Conservation (phyloP, 805 yeast genomes). For the Hanseniaspora taiwanica region DNA sequence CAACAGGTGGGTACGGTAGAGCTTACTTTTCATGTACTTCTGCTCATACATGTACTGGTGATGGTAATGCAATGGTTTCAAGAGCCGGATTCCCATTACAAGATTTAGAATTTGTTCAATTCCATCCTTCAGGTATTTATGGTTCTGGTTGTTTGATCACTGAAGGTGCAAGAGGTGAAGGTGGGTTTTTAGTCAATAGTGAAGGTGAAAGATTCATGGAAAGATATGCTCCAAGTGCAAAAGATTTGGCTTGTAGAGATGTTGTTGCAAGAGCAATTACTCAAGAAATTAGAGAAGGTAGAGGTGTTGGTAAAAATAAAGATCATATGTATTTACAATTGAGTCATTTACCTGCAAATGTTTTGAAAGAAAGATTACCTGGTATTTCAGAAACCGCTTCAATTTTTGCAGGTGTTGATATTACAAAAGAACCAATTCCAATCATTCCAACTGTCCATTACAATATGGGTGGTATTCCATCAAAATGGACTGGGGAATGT, state of each 20-base stretch:
- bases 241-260: slow-evolving; percentile 96
- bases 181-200: slow-evolving; percentile 90
- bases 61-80: slow-evolving; percentile 95
- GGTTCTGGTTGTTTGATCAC: slow-evolving; percentile 98
- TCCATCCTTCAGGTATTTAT: slow-evolving; percentile 99
- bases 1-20: slow-evolving; percentile 98
- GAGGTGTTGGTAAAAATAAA: slow-evolving; percentile 95
- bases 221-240: slow-evolving; percentile 97
- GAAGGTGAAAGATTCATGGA: slow-evolving; percentile 99
- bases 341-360: slow-evolving; percentile 85
- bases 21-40: slow-evolving; percentile 98
- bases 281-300: slow-evolving; percentile 95
- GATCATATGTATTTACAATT: slow-evolving; percentile 94
- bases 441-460: slow-evolving; percentile 96
- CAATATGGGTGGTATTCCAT: slow-evolving; percentile 99
- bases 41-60: slow-evolving; percentile 99
- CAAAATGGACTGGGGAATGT: slow-evolving; percentile 94
- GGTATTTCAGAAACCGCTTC: slow-evolving; percentile 99
- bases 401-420: slow-evolving; percentile 98
- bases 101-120: slow-evolving; percentile 94
- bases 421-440: slow-evolving; percentile 98
- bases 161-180: slow-evolving; percentile 99
- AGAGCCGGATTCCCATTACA: slow-evolving; percentile 97
- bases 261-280: slow-evolving; percentile 98
- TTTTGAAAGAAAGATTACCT: slow-evolving; percentile 89